Evolutionary conservation across 2,329 filamentous ascomycete species (phyloP).

Genomic region (Dothideomycetes sp.): DNA sequence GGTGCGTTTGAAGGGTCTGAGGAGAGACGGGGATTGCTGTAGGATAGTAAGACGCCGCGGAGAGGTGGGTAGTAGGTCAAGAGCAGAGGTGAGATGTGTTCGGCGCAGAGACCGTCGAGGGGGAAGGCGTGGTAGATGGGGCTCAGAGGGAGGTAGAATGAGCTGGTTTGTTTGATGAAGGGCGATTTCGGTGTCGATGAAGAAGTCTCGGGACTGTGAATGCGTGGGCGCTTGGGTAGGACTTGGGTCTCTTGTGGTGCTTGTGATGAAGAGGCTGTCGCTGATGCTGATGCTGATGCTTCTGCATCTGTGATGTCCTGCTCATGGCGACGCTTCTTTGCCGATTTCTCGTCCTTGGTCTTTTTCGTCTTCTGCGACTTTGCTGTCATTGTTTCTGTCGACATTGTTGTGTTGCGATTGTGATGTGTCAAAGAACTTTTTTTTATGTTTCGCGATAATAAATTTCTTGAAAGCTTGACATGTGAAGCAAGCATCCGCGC

Average conservation of each 20-base stretch:
- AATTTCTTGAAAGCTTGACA: no score
- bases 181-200: slow-evolving; percentile 45
- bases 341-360: slow-evolving; percentile 28
- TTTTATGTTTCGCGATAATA: no score
- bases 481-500: no score
- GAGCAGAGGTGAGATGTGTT: slow-evolving; percentile 65
- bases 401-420: slow-evolving; percentile 16
- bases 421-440: no score
- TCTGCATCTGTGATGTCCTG: slow-evolving; percentile 16
- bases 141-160: slow-evolving; percentile 68
- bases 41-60: slow-evolving; percentile 65
- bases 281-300: slow-evolving; percentile 10
- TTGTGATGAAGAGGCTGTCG: slow-evolving; percentile 15
- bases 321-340: slow-evolving; percentile 20
- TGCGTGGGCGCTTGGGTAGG: slow-evolving; percentile 8
- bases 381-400: slow-evolving; percentile 16
- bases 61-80: slow-evolving; percentile 68
- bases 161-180: slow-evolving; percentile 70
- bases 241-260: slow-evolving; percentile 9
- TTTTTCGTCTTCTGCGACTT: slow-evolving; percentile 30
- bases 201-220: neutral
- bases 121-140: slow-evolving; percentile 62
- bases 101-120: slow-evolving; percentile 60
- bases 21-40: slow-evolving; percentile 58
- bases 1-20: slow-evolving; percentile 40